Conservation (phyloP, 176 grass and related monocot species). For the Oryza brachyantha region DNA sequence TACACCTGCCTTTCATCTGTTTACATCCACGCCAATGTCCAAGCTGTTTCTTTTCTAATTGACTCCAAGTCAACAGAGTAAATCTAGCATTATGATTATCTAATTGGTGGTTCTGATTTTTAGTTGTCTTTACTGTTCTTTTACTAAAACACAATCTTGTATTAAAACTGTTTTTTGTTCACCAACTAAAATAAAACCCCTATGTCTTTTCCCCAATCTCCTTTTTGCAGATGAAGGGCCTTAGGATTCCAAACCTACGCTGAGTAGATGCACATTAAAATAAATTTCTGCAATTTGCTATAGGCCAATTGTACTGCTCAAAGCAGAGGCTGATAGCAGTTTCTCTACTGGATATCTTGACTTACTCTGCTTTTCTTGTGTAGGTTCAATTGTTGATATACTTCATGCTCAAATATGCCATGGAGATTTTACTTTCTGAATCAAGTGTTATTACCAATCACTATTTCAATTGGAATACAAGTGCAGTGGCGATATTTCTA, state of each 20-base stretch:
- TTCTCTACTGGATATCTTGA: slow-evolving; percentile 3
- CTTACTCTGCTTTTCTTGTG: slow-evolving; percentile 5
- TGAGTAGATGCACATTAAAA: background rate
- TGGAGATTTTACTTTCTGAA: slow-evolving; percentile 96
- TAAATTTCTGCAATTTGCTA: background rate
- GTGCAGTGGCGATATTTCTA: slow-evolving; percentile 86
- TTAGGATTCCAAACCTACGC: background rate
- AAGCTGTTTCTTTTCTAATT: background rate
- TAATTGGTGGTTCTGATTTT: background rate
- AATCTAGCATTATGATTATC: background rate
- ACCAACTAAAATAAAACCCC: background rate
- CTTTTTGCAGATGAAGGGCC: background rate
- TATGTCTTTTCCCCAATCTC: background rate
- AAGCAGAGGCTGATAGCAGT: background rate
- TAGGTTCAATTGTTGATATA: slow-evolving; percentile 97
- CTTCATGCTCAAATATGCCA: slow-evolving; percentile 99
- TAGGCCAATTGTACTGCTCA: background rate
- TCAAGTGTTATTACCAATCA: slow-evolving; percentile 90
- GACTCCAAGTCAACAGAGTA: background rate
- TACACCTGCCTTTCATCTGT: background rate
- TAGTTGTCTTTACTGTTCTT: background rate
- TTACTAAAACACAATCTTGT: background rate
- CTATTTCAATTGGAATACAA: slow-evolving; percentile 97
- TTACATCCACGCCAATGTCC: background rate
- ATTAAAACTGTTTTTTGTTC: background rate